phyloP scores from a whole-genome alignment of 2,329 filamentous ascomycete species.

The Xylaria multiplex region DNA sequence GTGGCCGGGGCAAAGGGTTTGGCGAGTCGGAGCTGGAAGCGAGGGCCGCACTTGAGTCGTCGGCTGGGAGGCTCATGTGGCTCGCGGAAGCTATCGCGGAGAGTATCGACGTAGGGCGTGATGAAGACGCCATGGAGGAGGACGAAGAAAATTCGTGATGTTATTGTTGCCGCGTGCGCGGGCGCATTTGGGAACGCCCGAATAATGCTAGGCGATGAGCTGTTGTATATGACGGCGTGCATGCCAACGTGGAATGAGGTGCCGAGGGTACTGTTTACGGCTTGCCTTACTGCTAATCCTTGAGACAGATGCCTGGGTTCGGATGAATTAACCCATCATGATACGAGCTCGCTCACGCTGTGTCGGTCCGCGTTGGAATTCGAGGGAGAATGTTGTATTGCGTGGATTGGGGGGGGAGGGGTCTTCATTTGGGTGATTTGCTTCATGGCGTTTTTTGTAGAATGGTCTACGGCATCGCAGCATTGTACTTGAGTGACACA shows the following conservation, averaged over 20 bases:
- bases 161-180: constrained; percentile 19
- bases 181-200: not conserved
- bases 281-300: not conserved
- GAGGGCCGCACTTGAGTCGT: constrained; percentile 56
- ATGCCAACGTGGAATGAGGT: not conserved
- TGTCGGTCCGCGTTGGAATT: not conserved
- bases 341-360: not conserved
- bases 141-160: constrained; percentile 34
- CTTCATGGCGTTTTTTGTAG: constrained; percentile 11
- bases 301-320: not conserved
- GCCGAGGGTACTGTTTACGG: not conserved
- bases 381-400: not conserved
- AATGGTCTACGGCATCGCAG: not conserved
- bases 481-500: not conserved
- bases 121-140: constrained; percentile 35
- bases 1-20: constrained; percentile 36
- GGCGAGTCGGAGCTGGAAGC: constrained; percentile 55
- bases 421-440: not conserved
- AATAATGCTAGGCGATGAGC: not conserved
- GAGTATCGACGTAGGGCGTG: constrained; percentile 32
- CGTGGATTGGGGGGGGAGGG: not conserved
- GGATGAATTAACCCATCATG: not conserved
- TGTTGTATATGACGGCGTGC: constrained; percentile 38
- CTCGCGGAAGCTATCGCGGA: constrained; percentile 52
- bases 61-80: constrained; percentile 55